A percentile compares a stretch with the other conserved stretches of the same genome.
phyloP scores from a whole-genome alignment of 176 grass and related monocot genomes.

The Musa troglodytarum region DNA sequence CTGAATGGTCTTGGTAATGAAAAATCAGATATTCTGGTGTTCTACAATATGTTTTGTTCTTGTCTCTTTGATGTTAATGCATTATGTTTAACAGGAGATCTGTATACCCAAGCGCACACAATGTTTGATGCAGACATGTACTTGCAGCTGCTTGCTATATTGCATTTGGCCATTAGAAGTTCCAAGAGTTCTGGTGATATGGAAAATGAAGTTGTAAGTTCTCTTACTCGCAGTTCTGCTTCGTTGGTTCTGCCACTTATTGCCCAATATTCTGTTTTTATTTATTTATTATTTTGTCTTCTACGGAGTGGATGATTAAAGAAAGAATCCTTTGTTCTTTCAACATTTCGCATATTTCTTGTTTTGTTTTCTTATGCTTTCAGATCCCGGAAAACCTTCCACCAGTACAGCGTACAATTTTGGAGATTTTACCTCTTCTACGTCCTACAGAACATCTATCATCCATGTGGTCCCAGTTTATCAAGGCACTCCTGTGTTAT shows the following conservation, averaged over 20 bases:
- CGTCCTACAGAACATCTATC: slow-evolving; percentile 47
- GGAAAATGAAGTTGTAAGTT: slow-evolving; percentile 80
- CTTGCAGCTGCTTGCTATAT: slow-evolving; percentile 63
- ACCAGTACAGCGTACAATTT: slow-evolving; percentile 59
- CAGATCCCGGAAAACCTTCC: slow-evolving; percentile 66
- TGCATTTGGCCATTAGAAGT: slow-evolving; percentile 76
- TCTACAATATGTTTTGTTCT: not conserved
- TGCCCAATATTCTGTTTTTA: not conserved
- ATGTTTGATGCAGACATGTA: slow-evolving; percentile 89
- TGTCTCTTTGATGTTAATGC: not conserved
- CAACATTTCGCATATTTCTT: not conserved
- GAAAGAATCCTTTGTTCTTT: too few relatives aligned
- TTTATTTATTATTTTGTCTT: slow-evolving; percentile 15
- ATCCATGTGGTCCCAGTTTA: slow-evolving; percentile 67
- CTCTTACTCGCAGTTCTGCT: not conserved
- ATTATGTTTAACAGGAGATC: slow-evolving; percentile 48
- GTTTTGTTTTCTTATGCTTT: slow-evolving; percentile 21
- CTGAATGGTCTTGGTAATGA: slow-evolving; percentile 87
- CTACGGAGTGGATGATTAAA: not conserved
- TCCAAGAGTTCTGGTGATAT: slow-evolving; percentile 56
- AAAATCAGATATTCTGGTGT: not conserved
- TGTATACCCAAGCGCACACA: slow-evolving; percentile 75
- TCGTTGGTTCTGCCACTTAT: not conserved
- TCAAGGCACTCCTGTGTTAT: slow-evolving; percentile 80
- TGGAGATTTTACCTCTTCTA: slow-evolving; percentile 89